phyloP scores from a whole-genome alignment of 805 yeast species.

The Candida oleophila region DNA sequence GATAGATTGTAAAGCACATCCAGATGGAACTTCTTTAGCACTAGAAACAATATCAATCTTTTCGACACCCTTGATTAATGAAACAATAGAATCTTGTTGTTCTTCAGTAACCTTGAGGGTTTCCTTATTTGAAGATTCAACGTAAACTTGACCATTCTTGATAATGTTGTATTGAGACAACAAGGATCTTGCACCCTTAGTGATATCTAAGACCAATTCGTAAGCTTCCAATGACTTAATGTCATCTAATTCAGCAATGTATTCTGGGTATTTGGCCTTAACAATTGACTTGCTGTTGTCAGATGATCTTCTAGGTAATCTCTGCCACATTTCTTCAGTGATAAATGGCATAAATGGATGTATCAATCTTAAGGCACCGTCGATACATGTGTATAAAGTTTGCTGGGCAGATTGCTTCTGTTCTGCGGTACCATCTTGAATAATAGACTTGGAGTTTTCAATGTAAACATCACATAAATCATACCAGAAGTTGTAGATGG shows the following conservation, averaged over 20 bases:
- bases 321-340: slow-evolving; percentile 99
- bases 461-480: slow-evolving; percentile 97
- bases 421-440: slow-evolving; percentile 82
- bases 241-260: slow-evolving; percentile 59
- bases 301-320: slow-evolving; percentile 82
- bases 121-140: slow-evolving; percentile 60
- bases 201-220: slow-evolving; percentile 79
- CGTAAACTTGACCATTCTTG: slow-evolving; percentile 82
- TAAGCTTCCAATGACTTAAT: slow-evolving; percentile 69
- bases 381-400: slow-evolving; percentile 89
- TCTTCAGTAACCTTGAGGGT: slow-evolving; percentile 53
- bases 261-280: slow-evolving; percentile 77
- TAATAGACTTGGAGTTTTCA: slow-evolving; percentile 92
- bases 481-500: slow-evolving; percentile 92
- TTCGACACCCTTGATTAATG: slow-evolving; percentile 89
- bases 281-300: slow-evolving; percentile 73
- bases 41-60: slow-evolving; percentile 62
- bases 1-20: slow-evolving; percentile 85
- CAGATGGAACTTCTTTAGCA: slow-evolving; percentile 68
- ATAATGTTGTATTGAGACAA: slow-evolving; percentile 86
- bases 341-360: slow-evolving; percentile 99
- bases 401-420: slow-evolving; percentile 91
- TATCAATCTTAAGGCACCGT: slow-evolving; percentile 84
- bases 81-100: slow-evolving; percentile 83
- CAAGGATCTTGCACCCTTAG: slow-evolving; percentile 88